A percentile compares a stretch with the other conserved stretches of the same genome.
phyloP scores from a whole-genome alignment of 768 basidiomycete species.

The Trametes meyenii region DNA sequence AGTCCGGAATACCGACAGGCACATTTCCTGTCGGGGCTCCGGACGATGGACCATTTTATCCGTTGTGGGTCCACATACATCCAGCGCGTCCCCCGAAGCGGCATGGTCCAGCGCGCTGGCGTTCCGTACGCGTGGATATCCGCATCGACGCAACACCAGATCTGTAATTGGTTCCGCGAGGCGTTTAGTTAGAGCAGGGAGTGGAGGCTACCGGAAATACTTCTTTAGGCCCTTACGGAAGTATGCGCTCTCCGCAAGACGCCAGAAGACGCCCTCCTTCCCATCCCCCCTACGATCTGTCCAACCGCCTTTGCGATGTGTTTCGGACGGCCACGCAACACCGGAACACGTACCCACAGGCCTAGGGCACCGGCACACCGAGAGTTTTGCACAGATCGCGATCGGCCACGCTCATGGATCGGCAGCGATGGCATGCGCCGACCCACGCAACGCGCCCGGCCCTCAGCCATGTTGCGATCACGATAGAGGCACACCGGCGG shows the following conservation, averaged over 20 bases:
- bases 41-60: conserved; percentile 1
- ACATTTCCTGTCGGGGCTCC: not conserved
- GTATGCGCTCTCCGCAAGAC: no score
- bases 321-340: no score
- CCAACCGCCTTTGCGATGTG: no score
- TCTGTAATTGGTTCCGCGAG: not conserved
- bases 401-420: no score
- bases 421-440: not conserved
- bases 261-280: no score
- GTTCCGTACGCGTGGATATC: not conserved
- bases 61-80: conserved; percentile 12
- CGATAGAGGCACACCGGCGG: not conserved
- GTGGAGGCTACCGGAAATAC: not conserved
- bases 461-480: not conserved
- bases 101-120: not conserved
- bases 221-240: no score
- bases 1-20: not conserved
- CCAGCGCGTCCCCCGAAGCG: not conserved
- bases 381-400: no score
- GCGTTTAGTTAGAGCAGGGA: not conserved
- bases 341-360: no score
- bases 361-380: no score
- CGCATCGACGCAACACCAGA: not conserved
- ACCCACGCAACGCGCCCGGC: not conserved
- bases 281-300: no score